Evolutionary conservation across 441 rosid genomes (phyloP).

Genomic region (Bocquillonia castaneifolia): DNA sequence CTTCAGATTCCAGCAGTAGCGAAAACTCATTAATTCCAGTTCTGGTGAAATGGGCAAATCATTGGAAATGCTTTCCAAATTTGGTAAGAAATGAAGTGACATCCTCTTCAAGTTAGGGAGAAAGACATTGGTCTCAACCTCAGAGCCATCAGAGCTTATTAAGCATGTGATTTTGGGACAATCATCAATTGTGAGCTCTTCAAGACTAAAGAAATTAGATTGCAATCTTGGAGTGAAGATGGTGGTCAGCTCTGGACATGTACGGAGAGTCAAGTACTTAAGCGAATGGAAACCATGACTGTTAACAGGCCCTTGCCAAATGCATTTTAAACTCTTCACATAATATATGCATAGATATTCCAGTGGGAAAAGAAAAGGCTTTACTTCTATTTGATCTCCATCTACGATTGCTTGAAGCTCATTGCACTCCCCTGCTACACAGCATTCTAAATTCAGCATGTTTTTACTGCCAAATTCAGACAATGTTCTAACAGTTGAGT

Average conservation of each 20-base stretch:
- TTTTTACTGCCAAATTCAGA: conserved; percentile 10
- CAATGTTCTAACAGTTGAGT: not conserved
- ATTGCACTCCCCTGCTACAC: conserved; percentile 18
- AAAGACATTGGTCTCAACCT: too few species aligned
- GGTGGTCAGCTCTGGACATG: conserved; percentile 24
- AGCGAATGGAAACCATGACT: not conserved
- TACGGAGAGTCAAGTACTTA: conserved; percentile 15
- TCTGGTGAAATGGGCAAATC: conserved; percentile 19
- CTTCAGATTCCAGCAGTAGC: conserved; percentile 21
- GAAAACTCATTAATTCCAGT: conserved; percentile 18
- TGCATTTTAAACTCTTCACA: conserved; percentile 21
- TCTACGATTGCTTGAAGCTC: conserved; percentile 11
- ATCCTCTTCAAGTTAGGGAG: too few species aligned
- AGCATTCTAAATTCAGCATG: conserved; percentile 4
- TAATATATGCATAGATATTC: conserved; percentile 18
- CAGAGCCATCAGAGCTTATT: too few species aligned
- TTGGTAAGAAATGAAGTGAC: too few species aligned
- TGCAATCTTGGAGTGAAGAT: too few species aligned
- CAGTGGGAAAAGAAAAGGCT: not conserved
- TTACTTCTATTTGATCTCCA: conserved; percentile 1
- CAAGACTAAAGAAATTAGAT: too few species aligned
- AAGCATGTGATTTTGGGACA: too few species aligned
- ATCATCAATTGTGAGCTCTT: too few species aligned
- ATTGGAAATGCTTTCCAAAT: conserved; percentile 12
- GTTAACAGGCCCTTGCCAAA: not conserved